Evolutionary conservation across 345 rosid genomes (phyloP).

Genomic region (Clausena lansium): DNA sequence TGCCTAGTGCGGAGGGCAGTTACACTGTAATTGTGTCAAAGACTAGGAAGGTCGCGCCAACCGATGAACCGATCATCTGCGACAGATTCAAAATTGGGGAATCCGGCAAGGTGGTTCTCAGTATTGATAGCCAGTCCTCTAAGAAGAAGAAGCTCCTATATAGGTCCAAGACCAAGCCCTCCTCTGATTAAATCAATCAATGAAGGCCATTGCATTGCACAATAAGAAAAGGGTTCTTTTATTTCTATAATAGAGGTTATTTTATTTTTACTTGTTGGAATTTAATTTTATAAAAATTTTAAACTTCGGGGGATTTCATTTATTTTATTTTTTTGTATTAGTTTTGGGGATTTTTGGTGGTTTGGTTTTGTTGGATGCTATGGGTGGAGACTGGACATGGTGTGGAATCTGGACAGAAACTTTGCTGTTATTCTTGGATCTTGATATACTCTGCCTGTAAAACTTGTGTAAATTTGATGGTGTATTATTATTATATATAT

Average conservation of each 20-base stretch:
- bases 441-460: conserved; percentile 9
- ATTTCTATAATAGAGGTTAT: conserved; percentile 4
- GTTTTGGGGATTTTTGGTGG: conserved; percentile 11
- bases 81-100: conserved; percentile 64
- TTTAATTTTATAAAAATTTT: conserved; percentile 10
- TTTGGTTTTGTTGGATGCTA: neutral
- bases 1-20: conserved; percentile 56
- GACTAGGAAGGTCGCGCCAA: conserved; percentile 43
- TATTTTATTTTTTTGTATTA: neutral
- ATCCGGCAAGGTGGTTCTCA: conserved; percentile 70
- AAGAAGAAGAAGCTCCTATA: conserved; percentile 90
- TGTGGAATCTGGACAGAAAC: conserved; percentile 11
- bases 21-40: conserved; percentile 81
- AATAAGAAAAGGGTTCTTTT: conserved; percentile 20
- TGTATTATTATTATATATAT: neutral
- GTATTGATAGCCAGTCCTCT: conserved; percentile 66
- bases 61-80: conserved; percentile 61
- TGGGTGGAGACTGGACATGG: neutral
- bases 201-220: conserved; percentile 11
- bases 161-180: conserved; percentile 77
- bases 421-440: neutral
- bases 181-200: conserved; percentile 23
- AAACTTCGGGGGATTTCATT: conserved; percentile 20
- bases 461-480: conserved; percentile 12
- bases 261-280: neutral